phyloP scores from a whole-genome alignment of 2,329 filamentous ascomycete genomes.

The Trichoderma simmonsii region DNA sequence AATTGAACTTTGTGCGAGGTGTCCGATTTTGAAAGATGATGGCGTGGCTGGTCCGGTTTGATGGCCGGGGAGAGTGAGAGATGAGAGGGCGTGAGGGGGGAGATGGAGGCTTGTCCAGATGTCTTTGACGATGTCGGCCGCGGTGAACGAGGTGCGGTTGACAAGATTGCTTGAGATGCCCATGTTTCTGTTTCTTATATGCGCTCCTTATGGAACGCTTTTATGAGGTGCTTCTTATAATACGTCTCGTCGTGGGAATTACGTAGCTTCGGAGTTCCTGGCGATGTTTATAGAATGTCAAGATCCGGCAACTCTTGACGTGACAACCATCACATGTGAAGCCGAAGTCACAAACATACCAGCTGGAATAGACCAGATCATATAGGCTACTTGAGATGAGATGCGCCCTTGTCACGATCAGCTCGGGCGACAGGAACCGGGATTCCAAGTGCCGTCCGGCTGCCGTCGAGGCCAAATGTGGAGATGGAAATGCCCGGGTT shows the following conservation, averaged over 20 bases:
- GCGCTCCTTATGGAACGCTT: not conserved
- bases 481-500: not conserved
- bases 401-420: conserved; percentile 9
- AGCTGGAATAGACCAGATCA: not conserved
- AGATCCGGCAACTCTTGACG: not conserved
- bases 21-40: conserved; percentile 53
- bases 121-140: conserved; percentile 19
- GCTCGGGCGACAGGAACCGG: not conserved
- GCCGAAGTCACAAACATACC: not conserved
- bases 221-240: not conserved
- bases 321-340: not conserved
- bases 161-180: not conserved
- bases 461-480: not conserved
- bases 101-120: conserved; percentile 21
- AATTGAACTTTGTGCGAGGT: conserved; percentile 52
- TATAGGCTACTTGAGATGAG: not conserved
- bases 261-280: not conserved
- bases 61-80: conserved; percentile 21
- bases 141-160: conserved; percentile 16
- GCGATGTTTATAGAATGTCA: not conserved
- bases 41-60: conserved; percentile 31
- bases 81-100: conserved; percentile 11
- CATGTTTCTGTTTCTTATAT: not conserved
- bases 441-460: not conserved
- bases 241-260: not conserved